phyloP scores from a whole-genome alignment of 2,329 filamentous ascomycete genomes.

The Pseudocercospora cruenta region DNA sequence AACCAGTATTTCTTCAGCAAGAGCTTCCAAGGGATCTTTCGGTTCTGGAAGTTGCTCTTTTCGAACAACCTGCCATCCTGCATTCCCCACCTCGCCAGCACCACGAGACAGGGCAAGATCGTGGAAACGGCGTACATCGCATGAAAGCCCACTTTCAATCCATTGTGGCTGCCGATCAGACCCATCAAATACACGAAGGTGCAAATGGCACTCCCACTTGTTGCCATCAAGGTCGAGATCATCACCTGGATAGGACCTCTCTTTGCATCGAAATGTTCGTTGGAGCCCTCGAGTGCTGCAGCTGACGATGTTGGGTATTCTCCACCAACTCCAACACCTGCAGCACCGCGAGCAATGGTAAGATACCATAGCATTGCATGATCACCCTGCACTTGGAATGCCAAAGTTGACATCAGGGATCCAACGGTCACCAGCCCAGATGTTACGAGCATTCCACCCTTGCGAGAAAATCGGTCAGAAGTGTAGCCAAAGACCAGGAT shows the following conservation, averaged over 20 bases:
- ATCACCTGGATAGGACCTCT: slow-evolving; percentile 35
- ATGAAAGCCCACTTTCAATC: slow-evolving; percentile 47
- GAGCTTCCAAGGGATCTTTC: slow-evolving; percentile 50
- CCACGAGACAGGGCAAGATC: slow-evolving; percentile 52
- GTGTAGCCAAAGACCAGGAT: slow-evolving; percentile 40
- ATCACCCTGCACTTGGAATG: slow-evolving; percentile 39
- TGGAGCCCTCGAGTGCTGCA: slow-evolving; percentile 53
- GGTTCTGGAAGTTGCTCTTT: slow-evolving; percentile 51
- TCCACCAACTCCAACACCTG: slow-evolving; percentile 51
- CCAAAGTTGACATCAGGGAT: slow-evolving; percentile 43
- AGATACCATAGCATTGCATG: slow-evolving; percentile 59
- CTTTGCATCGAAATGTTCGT: slow-evolving; percentile 46
- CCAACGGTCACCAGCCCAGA: slow-evolving; percentile 39
- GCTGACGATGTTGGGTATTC: slow-evolving; percentile 56
- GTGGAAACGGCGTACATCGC: slow-evolving; percentile 49
- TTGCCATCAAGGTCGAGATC: slow-evolving; percentile 31
- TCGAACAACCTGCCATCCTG: slow-evolving; percentile 55
- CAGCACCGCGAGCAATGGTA: slow-evolving; percentile 53
- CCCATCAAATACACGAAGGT: slow-evolving; percentile 46
- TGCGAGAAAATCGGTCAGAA: slow-evolving; percentile 40
- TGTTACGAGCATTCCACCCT: slow-evolving; percentile 40
- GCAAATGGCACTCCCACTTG: slow-evolving; percentile 30
- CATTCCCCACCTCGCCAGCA: slow-evolving; percentile 41
- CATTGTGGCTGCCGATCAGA: slow-evolving; percentile 34
- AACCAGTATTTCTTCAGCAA: slow-evolving; percentile 44